These are phyloP conservation scores for Ophiostoma triangulosporum DNA, from an alignment of 2,329 filamentous ascomycete genomes.

Conservation along the genomic window DNA sequence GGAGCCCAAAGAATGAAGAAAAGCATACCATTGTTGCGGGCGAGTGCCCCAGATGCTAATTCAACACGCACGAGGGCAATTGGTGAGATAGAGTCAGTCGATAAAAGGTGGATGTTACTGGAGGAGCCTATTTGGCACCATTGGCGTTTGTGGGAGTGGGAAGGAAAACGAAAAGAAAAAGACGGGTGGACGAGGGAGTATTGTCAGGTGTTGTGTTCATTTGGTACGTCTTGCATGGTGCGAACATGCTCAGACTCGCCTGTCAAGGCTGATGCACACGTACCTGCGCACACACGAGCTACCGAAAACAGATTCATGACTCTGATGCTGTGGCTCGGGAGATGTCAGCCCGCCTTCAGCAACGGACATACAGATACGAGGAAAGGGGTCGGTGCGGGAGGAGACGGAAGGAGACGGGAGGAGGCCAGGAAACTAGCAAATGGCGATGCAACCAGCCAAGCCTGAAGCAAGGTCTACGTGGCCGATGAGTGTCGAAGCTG, in stretches of 20 bases:
- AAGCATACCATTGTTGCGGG: conserved; percentile 1
- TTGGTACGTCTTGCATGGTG: background rate
- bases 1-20: background rate
- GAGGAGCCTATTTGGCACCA: background rate
- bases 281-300: background rate
- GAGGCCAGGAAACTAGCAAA: too few species aligned
- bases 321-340: background rate
- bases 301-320: background rate
- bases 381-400: background rate
- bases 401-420: background rate
- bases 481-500: too few species aligned
- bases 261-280: background rate
- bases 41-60: conserved; percentile 8
- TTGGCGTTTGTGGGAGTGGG: background rate
- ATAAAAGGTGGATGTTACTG: too few species aligned
- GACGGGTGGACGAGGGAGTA: background rate
- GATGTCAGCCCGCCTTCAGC: conserved; percentile 5
- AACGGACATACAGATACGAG: background rate
- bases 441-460: background rate
- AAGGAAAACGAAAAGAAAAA: background rate
- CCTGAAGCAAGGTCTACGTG: too few species aligned
- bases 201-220: background rate
- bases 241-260: background rate
- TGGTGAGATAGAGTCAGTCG: too few species aligned
- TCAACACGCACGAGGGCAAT: conserved; percentile 10